Evolutionary conservation across 2,329 filamentous ascomycete species (phyloP).

Genomic region (Penicillium janthinellum): DNA sequence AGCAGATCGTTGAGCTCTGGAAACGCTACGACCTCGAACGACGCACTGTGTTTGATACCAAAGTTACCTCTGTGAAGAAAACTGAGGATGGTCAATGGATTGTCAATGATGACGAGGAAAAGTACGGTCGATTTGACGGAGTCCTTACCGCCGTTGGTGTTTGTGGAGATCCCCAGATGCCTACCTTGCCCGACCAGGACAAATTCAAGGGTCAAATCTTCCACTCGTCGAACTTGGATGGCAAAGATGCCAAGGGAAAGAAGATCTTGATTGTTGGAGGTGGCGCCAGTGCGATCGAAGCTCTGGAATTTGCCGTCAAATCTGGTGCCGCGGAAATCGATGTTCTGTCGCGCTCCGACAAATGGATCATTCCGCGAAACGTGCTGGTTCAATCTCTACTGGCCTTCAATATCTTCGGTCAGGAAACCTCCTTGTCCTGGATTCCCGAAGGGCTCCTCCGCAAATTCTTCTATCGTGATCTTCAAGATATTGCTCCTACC

Average conservation of each 20-base stretch:
- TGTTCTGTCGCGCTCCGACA: slow-evolving; percentile 75
- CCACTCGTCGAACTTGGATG: slow-evolving; percentile 75
- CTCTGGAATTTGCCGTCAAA: slow-evolving; percentile 73
- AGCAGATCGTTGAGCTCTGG: slow-evolving; percentile 73
- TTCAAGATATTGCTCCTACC: slow-evolving; percentile 70
- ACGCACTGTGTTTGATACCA: slow-evolving; percentile 71
- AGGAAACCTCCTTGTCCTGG: slow-evolving; percentile 73
- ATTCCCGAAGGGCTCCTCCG: slow-evolving; percentile 76
- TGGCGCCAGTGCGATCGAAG: slow-evolving; percentile 79
- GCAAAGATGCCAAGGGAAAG: slow-evolving; percentile 72
- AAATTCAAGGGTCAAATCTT: slow-evolving; percentile 71
- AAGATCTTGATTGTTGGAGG: slow-evolving; percentile 76
- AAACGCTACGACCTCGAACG: slow-evolving; percentile 70
- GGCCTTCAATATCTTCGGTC: slow-evolving; percentile 75
- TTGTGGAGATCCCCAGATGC: slow-evolving; percentile 76
- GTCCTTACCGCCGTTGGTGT: slow-evolving; percentile 78
- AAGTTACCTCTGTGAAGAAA: slow-evolving; percentile 69
- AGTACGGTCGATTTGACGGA: slow-evolving; percentile 74
- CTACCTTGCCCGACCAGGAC: slow-evolving; percentile 69
- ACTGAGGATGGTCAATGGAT: slow-evolving; percentile 72
- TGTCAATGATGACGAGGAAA: slow-evolving; percentile 70
- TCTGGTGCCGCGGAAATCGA: slow-evolving; percentile 68
- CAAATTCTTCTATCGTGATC: slow-evolving; percentile 80
- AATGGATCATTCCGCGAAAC: slow-evolving; percentile 86
- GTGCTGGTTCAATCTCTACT: slow-evolving; percentile 72